These are phyloP conservation scores for Bruguiera sexangula DNA, from an alignment of 345 rosid species.

Conservation along the genomic window DNA sequence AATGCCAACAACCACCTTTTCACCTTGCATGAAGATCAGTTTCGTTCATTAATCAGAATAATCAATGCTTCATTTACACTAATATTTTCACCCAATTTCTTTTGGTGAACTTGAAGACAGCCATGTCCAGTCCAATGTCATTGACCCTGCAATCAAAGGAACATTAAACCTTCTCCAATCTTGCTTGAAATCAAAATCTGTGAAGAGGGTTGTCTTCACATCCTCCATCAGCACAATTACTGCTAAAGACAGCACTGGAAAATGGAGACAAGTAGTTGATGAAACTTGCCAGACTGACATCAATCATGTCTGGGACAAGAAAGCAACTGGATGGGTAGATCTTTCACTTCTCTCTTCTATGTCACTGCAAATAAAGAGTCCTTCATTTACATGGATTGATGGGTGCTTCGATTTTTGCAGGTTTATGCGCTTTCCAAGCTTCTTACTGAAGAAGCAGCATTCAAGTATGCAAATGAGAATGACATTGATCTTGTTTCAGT, in stretches of 20 bases:
- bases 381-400: background rate
- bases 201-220: constrained; percentile 74
- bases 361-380: background rate
- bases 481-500: constrained; percentile 66
- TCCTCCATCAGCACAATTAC: constrained; percentile 83
- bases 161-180: constrained; percentile 66
- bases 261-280: constrained; percentile 58
- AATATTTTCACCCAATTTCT: background rate
- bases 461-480: constrained; percentile 51
- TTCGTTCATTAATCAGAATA: too few relatives aligned
- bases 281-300: constrained; percentile 61
- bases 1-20: background rate
- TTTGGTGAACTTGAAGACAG: constrained; percentile 35
- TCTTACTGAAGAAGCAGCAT: constrained; percentile 74
- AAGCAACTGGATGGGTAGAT: constrained; percentile 83
- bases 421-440: constrained; percentile 70
- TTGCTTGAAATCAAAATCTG: constrained; percentile 60
- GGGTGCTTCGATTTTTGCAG: constrained; percentile 29
- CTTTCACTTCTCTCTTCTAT: background rate
- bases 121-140: constrained; percentile 47
- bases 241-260: constrained; percentile 52
- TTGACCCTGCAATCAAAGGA: constrained; percentile 63
- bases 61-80: too few relatives aligned
- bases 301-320: constrained; percentile 47
- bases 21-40: background rate